phyloP scores from a whole-genome alignment of 306 rosid genomes.

The Gastrolobium bilobum region DNA sequence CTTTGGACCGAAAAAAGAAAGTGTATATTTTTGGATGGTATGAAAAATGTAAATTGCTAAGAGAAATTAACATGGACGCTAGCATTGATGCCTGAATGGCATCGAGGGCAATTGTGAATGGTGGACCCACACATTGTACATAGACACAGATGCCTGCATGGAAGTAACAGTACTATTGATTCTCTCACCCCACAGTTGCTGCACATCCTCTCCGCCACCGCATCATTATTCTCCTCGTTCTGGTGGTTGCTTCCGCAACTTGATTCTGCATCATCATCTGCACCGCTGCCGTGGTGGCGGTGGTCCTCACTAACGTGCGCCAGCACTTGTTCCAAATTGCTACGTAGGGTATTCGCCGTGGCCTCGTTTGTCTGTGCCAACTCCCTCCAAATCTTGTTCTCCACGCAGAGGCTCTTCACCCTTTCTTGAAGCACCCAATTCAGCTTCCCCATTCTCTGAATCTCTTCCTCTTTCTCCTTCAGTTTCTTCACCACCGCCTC shows the following conservation, averaged over 20 bases:
- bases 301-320: conserved; percentile 62
- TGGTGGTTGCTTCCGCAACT: conserved; percentile 63
- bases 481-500: conserved; percentile 63
- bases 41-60: conserved; percentile 21
- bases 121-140: conserved; percentile 82
- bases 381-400: conserved; percentile 80
- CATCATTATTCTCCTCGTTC: background rate
- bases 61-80: conserved; percentile 87
- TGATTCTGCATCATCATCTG: conserved; percentile 59
- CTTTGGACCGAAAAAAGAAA: background rate
- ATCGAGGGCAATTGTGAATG: conserved; percentile 66
- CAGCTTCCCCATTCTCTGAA: conserved; percentile 64
- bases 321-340: conserved; percentile 64
- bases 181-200: conserved; percentile 66
- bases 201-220: conserved; percentile 57
- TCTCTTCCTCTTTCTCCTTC: conserved; percentile 78
- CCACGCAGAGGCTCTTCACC: conserved; percentile 57
- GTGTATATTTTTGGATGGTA: background rate
- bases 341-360: conserved; percentile 65
- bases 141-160: conserved; percentile 89
- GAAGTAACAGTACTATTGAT: conserved; percentile 77
- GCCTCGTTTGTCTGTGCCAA: conserved; percentile 82
- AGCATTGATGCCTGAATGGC: conserved; percentile 65
- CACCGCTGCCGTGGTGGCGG: background rate
- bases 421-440: conserved; percentile 77